A percentile compares a stretch with the other conserved stretches of the same genome.
phyloP scores from a whole-genome alignment of 78 protist species.

The Chrysochromulina tobinii region DNA sequence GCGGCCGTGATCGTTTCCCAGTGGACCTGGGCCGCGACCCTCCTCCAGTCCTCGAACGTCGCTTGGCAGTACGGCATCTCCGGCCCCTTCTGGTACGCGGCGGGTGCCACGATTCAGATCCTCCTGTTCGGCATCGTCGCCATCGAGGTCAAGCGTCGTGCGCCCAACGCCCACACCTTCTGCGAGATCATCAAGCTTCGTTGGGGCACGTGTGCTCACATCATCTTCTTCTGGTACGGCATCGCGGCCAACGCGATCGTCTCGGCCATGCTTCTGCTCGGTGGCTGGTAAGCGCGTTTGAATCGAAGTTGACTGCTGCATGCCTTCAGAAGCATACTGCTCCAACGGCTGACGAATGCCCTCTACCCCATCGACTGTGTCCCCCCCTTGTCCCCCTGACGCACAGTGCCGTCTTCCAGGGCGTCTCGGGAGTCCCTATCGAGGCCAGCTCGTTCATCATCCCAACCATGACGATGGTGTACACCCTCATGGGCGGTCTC shows the following conservation, averaged over 20 bases:
- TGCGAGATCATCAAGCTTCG: constrained; percentile 21
- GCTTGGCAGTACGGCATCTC: constrained; percentile 44
- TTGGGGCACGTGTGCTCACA: constrained; percentile 28
- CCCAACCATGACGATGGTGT: not conserved
- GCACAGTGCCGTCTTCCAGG: not conserved
- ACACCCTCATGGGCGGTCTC: constrained; percentile 21
- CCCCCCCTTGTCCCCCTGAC: too few relatives aligned
- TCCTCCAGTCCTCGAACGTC: constrained; percentile 45
- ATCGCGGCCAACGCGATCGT: constrained; percentile 30
- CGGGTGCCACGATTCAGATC: constrained; percentile 47
- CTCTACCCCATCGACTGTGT: too few relatives aligned
- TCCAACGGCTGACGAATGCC: too few relatives aligned
- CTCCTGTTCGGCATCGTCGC: constrained; percentile 49
- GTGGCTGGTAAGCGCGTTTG: not conserved
- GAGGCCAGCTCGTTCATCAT: constrained; percentile 4
- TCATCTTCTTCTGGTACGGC: not conserved
- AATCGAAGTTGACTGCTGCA: too few relatives aligned
- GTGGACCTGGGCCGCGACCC: constrained; percentile 60
- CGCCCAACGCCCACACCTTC: constrained; percentile 41
- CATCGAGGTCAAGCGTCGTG: constrained; percentile 2
- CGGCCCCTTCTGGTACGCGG: constrained; percentile 59
- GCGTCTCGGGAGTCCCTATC: not conserved
- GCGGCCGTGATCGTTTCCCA: constrained; percentile 42
- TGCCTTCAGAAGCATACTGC: too few relatives aligned
- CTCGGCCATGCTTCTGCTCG: constrained; percentile 41